These are phyloP conservation scores for Aspergillus baeticus DNA, from an alignment of 495 filamentous ascomycete species.

Conservation along the genomic window DNA sequence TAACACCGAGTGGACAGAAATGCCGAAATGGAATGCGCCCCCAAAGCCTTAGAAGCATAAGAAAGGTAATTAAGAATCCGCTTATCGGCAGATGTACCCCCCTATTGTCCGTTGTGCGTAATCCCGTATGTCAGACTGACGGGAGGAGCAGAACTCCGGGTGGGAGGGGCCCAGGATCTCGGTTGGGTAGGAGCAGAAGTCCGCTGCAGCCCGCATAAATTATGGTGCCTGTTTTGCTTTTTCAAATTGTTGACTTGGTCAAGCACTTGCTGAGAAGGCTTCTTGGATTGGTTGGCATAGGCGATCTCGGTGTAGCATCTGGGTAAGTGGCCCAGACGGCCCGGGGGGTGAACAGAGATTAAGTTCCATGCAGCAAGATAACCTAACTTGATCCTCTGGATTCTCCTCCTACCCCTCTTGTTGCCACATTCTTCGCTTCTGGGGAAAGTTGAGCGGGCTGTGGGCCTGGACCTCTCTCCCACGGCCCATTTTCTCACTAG, in stretches of 20 bases:
- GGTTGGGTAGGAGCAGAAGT: background rate
- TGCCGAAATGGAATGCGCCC: background rate
- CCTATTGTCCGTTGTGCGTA: background rate
- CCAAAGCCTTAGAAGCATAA: too few species aligned
- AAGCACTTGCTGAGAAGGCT: background rate
- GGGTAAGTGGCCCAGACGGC: background rate
- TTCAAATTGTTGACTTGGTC: background rate
- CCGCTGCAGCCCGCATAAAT: too few species aligned
- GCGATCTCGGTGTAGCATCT: constrained; percentile 5
- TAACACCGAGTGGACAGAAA: background rate
- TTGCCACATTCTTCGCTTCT: background rate
- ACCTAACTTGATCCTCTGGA: constrained; percentile 5
- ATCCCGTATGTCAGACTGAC: background rate
- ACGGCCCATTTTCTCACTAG: background rate
- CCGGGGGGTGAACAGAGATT: background rate
- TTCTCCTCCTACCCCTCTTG: background rate
- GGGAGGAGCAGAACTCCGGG: background rate
- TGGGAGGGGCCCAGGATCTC: background rate
- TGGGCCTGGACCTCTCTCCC: too few species aligned
- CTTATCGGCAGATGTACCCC: too few species aligned
- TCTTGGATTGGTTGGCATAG: background rate
- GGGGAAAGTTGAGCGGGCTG: constrained; percentile 1
- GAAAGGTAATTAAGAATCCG: too few species aligned
- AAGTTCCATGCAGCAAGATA: constrained; percentile 13
- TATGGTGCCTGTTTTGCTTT: background rate